These are phyloP conservation scores for Paradendryphiella salina DNA, from an alignment of 2,329 filamentous ascomycete genomes.

Conservation along the genomic window DNA sequence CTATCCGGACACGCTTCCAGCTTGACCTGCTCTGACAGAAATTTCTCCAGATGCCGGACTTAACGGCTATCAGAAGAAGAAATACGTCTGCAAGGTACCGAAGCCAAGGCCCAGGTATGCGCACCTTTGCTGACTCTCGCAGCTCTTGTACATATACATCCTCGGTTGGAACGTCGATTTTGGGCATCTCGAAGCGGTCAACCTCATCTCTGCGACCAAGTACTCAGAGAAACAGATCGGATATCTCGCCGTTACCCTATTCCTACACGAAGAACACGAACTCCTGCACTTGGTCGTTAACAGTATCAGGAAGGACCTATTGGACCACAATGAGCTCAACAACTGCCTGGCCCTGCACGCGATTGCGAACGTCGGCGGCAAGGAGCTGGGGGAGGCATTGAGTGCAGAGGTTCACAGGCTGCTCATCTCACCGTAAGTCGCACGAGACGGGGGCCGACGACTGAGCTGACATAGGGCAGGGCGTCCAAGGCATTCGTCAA, in stretches of 20 bases:
- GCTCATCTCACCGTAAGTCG: slow-evolving; percentile 84
- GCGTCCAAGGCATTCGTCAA: slow-evolving; percentile 97
- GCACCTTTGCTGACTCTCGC: slow-evolving; percentile 12
- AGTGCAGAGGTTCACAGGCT: slow-evolving; percentile 90
- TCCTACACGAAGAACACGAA: slow-evolving; percentile 96
- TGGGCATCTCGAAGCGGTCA: slow-evolving; percentile 96
- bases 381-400: slow-evolving; percentile 95
- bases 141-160: slow-evolving; percentile 97
- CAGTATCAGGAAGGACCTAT: slow-evolving; percentile 93
- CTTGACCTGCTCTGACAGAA: slow-evolving; percentile 18
- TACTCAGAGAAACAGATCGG: slow-evolving; percentile 99
- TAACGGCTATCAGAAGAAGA: slow-evolving; percentile 98
- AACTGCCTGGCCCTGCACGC: slow-evolving; percentile 96
- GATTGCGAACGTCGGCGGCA: slow-evolving; percentile 94
- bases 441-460: background rate
- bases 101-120: background rate
- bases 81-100: slow-evolving; percentile 94
- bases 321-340: slow-evolving; percentile 95
- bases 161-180: slow-evolving; percentile 99
- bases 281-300: slow-evolving; percentile 95
- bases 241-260: slow-evolving; percentile 94
- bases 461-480: slow-evolving; percentile 47
- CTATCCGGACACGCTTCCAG: background rate
- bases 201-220: slow-evolving; percentile 92
- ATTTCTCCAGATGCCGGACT: slow-evolving; percentile 70